Evolutionary conservation across 1,139 yeast species (phyloP).

Genomic region (Kodamaea ohmeri): DNA sequence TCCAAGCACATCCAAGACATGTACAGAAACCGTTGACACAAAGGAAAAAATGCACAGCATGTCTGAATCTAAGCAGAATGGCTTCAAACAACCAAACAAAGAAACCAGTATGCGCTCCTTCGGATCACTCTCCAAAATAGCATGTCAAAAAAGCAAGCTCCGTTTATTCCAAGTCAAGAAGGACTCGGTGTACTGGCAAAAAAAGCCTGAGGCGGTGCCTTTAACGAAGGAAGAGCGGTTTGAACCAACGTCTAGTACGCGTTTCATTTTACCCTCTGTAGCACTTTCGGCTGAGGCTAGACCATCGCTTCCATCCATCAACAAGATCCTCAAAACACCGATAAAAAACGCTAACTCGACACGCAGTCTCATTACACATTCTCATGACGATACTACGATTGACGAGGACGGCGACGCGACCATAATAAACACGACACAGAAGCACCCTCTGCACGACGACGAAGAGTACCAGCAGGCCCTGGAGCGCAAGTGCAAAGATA

Average conservation of each 20-base stretch:
- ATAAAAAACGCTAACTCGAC: conserved; percentile 31
- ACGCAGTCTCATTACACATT: conserved; percentile 16
- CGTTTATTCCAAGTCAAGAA: conserved; percentile 36
- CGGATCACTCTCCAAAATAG: conserved; percentile 13
- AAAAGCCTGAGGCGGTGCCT: conserved; percentile 13
- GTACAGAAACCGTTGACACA: conserved; percentile 6
- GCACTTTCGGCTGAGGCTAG: conserved; percentile 3
- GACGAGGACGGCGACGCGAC: conserved; percentile 33
- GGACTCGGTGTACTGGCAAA: conserved; percentile 27
- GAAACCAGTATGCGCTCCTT: not conserved
- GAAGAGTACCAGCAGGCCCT: conserved; percentile 6
- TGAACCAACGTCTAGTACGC: conserved; percentile 4
- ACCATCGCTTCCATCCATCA: conserved; percentile 35
- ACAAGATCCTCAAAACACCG: conserved; percentile 47
- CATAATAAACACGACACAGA: conserved; percentile 19
- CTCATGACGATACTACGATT: conserved; percentile 35
- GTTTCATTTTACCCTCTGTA: not conserved
- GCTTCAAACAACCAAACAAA: not conserved
- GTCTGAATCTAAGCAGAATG: conserved; percentile 8
- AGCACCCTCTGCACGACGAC: conserved; percentile 7
- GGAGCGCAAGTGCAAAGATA: conserved; percentile 10
- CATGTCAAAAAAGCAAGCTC: conserved; percentile 18
- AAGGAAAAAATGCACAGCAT: conserved; percentile 1
- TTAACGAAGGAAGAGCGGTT: conserved; percentile 11
- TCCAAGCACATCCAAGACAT: conserved; percentile 3